Base-by-base conservation (phyloP, 202 grass and related monocot genomes). In the Eragrostis tef region DNA sequence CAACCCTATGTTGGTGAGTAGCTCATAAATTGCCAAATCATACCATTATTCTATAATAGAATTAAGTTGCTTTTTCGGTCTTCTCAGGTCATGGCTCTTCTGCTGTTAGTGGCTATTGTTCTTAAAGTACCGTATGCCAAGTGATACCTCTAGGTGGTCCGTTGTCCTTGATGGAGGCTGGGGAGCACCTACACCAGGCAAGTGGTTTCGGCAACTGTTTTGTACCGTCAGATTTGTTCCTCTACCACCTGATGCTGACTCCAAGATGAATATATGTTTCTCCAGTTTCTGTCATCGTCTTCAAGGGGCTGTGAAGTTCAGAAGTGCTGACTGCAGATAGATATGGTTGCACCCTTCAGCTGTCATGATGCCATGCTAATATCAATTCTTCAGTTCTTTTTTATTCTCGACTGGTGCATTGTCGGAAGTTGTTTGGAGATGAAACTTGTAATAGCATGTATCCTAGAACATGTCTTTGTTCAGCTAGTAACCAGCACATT, bases 1-100 rank as follows among this genome's bases (percentile, higher is more conserved):
- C n/a, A 93, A 41, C 78, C 64, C 85, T 20, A 50, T 90, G 75
- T 17, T 94, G 92, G 95, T 98, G 70, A 98, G 90, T 84, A 66
- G 10, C 31, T 29, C 57, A 74, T 60, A 74, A 63, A n/a, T 22
- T 13, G 60, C 17, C 47, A 27, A 70, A 61, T 49, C 29, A 9
- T 73, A 27, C 47, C 24, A 39, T n/a, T 27, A 25, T 6, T 64
- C 27, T 43, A 6, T 64, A 44, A 6, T 81, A 39, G 45, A 74
- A 73, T 51, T 68, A 89, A 34, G 19, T 63, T 51, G 52, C 10
- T 73, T 60, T 15, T 67, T 12, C 73, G 51, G 13, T 46, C 25
- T 85, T 20, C 16, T 74, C 87, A 95, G 92, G 74, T 93, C 41
- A 87, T 95, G 83, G 42, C 91, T 50, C 24, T 78, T 19, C 82